A percentile compares a stretch with the other conserved stretches of the same genome.
Conservation (phyloP, 225 moss, liverwort and hornwort genomes). For the Lunularia cruciata region DNA sequence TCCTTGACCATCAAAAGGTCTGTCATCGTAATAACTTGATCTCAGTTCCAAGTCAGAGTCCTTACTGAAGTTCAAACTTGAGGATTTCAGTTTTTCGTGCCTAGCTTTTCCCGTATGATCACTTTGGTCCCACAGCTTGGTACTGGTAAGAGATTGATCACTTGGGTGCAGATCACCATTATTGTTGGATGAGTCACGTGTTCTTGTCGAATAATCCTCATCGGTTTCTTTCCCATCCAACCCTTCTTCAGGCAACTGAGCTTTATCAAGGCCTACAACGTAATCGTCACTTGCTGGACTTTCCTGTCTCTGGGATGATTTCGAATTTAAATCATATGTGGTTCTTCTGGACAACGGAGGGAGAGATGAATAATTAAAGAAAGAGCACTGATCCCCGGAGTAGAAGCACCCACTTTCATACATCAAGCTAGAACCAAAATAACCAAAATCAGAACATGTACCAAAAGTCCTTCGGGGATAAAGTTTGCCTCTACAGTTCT, state of each 20-base stretch:
- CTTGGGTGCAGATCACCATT: not conserved
- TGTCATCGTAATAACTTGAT: not conserved
- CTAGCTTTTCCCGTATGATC: not conserved
- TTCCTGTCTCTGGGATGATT: not conserved
- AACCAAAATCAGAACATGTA: no score
- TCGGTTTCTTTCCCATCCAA: not conserved
- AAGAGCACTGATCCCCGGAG: no score
- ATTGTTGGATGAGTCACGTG: not conserved
- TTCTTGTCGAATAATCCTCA: not conserved
- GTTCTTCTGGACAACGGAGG: slow-evolving; percentile 2
- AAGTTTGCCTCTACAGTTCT: not conserved
- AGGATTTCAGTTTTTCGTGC: not conserved
- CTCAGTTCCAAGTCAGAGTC: not conserved
- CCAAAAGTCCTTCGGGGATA: not conserved
- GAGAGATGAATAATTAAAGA: not conserved
- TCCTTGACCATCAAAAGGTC: not conserved
- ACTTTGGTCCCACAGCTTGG: not conserved
- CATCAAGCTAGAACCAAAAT: no score
- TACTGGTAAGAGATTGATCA: not conserved
- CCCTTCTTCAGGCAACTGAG: no score
- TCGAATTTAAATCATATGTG: not conserved
- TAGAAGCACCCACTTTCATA: no score
- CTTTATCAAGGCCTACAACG: not conserved
- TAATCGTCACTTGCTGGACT: not conserved
- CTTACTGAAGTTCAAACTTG: not conserved